These are phyloP conservation scores for Limonium bicolor DNA, from an alignment of 148 eudicot genomes.

Conservation along the genomic window DNA sequence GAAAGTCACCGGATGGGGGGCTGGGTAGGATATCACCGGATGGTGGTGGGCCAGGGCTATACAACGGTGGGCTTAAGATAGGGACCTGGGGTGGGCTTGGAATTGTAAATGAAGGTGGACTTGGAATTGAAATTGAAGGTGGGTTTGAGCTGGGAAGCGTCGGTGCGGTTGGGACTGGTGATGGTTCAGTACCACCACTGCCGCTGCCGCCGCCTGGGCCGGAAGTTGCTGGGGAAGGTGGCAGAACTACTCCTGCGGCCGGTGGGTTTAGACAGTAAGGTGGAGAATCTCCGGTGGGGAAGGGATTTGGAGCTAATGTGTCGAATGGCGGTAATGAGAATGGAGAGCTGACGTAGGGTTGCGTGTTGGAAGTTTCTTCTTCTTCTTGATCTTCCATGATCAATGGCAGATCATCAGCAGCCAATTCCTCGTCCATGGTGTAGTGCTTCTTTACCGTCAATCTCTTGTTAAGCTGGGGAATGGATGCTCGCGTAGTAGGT, in stretches of 20 bases:
- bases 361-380: not conserved
- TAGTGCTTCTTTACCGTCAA: not conserved
- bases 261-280: constrained; percentile 2
- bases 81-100: too few species aligned
- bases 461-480: not conserved
- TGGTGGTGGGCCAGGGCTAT: constrained; percentile 8
- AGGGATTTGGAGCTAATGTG: too few species aligned
- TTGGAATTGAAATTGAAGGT: not conserved
- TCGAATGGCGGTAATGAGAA: constrained; percentile 6
- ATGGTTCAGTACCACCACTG: not conserved
- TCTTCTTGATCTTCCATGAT: not conserved
- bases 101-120: constrained; percentile 11
- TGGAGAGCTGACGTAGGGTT: constrained; percentile 3
- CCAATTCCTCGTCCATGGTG: too few species aligned
- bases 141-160: not conserved
- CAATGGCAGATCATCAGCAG: too few species aligned
- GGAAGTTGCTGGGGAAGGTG: not conserved
- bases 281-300: constrained; percentile 2
- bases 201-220: too few species aligned
- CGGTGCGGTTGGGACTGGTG: too few species aligned
- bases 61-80: constrained; percentile 13
- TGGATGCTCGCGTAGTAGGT: not conserved
- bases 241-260: not conserved
- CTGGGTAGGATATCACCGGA: not conserved
- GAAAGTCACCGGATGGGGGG: not conserved